Evolutionary conservation across 1,284 basidiomycete genomes (phyloP).

Genomic region (Naganishia albida): DNA sequence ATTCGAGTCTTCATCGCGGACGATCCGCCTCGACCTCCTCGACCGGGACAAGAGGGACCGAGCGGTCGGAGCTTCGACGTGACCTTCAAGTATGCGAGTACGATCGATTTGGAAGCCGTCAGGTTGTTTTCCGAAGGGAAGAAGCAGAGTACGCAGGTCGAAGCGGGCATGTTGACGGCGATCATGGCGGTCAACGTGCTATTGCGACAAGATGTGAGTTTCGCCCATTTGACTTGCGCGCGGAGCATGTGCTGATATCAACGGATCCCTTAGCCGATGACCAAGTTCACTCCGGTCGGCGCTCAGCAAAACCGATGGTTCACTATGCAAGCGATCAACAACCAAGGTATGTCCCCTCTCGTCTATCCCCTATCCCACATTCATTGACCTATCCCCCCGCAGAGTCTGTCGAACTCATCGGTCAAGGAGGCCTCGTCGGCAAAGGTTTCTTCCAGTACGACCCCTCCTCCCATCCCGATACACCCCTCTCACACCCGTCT

Average conservation of each 20-base stretch:
- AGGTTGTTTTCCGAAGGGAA: slow-evolving; percentile 44
- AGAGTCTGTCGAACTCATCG: slow-evolving; percentile 1
- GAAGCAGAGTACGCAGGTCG: slow-evolving; percentile 43
- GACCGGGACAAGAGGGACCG: slow-evolving; percentile 37
- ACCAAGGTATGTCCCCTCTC: slow-evolving; percentile 7
- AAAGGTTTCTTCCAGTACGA: slow-evolving; percentile 51
- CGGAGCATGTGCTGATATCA: background rate
- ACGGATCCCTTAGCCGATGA: slow-evolving; percentile 14
- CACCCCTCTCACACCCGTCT: background rate
- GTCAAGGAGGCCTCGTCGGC: slow-evolving; percentile 46
- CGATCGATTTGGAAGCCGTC: slow-evolving; percentile 46
- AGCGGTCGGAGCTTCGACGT: slow-evolving; percentile 46
- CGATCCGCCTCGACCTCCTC: slow-evolving; percentile 40
- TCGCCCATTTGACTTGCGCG: too few relatives aligned
- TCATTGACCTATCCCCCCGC: background rate
- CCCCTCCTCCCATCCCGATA: background rate
- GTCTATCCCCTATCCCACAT: background rate
- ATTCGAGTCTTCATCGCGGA: slow-evolving; percentile 44
- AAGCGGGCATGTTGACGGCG: slow-evolving; percentile 44
- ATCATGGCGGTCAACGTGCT: slow-evolving; percentile 51
- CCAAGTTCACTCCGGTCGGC: slow-evolving; percentile 45
- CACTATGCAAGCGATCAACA: slow-evolving; percentile 40
- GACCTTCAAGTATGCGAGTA: slow-evolving; percentile 42
- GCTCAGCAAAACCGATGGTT: slow-evolving; percentile 51
- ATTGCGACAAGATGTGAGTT: slow-evolving; percentile 38